Percentiles rank a stretch among this genome's conserved stretches.
Conservation (phyloP, 1,139 yeast genomes). For the Sugiyamaella xylanicola region DNA sequence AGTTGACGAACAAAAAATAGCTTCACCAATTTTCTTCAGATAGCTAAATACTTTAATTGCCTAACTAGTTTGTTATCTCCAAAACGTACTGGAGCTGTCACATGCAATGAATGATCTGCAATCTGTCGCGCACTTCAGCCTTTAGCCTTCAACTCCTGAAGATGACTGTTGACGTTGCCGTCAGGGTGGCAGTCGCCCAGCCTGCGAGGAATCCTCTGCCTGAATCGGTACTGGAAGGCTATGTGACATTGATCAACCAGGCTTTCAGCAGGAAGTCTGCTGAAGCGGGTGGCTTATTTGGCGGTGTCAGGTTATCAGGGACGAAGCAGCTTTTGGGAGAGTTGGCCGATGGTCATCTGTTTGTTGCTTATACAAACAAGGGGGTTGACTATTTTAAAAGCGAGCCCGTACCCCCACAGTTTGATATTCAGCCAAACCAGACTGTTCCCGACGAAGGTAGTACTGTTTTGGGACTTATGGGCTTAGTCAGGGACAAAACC, state of each 20-base stretch:
- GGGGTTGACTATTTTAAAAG: not conserved
- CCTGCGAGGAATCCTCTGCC: not conserved
- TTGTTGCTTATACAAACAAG: conserved; percentile 3
- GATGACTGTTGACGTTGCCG: not conserved
- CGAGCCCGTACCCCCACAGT: not conserved
- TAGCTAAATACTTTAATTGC: too few species aligned
- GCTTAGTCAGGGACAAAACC: not conserved
- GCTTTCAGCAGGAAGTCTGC: conserved; percentile 2
- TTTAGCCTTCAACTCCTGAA: not conserved
- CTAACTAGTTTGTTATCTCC: too few species aligned
- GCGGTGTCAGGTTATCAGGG: not conserved
- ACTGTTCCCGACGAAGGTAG: not conserved
- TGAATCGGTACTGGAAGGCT: not conserved
- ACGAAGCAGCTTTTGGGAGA: not conserved
- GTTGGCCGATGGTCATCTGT: conserved; percentile 7
- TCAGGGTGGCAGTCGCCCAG: conserved; percentile 2
- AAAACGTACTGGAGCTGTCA: too few species aligned
- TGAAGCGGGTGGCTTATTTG: not conserved
- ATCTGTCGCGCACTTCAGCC: not conserved
- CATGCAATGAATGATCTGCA: too few species aligned
- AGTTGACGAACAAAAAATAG: too few species aligned
- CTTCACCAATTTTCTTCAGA: too few species aligned
- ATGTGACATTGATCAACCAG: conserved; percentile 1
- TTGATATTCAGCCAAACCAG: not conserved
- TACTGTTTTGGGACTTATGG: conserved; percentile 7